Evolutionary conservation across 768 basidiomycete genomes (phyloP).

Genomic region (Suillus alpinus): DNA sequence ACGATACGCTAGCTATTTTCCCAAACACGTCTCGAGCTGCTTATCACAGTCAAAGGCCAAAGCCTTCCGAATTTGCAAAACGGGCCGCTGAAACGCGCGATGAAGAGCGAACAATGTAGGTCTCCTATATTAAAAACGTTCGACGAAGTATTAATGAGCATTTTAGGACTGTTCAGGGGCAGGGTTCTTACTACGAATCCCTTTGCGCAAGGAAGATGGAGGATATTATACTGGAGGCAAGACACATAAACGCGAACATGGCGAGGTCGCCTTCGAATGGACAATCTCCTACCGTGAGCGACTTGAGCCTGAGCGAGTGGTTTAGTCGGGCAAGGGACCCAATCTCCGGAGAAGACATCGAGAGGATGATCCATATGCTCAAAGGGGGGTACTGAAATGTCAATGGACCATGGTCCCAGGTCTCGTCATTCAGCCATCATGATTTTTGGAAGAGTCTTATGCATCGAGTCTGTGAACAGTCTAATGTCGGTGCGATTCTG

Average conservation of each 20-base stretch:
- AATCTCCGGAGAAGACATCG: neutral
- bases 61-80: neutral
- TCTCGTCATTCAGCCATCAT: neutral
- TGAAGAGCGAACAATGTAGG: neutral
- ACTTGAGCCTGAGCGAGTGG: constrained; percentile 1
- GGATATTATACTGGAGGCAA: neutral
- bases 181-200: neutral
- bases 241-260: neutral
- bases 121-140: neutral
- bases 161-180: neutral
- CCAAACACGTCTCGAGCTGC: neutral
- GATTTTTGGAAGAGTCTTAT: neutral
- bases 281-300: neutral
- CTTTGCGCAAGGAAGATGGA: neutral
- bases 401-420: neutral
- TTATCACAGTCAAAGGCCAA: neutral
- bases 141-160: neutral
- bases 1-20: neutral
- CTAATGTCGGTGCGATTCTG: neutral
- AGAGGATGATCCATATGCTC: neutral
- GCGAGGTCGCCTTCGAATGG: neutral
- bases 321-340: neutral
- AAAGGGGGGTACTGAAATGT: neutral
- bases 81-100: neutral
- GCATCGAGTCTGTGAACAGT: neutral